Evolutionary conservation across 768 basidiomycete genomes (phyloP).

Genomic region (Megacollybia marginata): DNA sequence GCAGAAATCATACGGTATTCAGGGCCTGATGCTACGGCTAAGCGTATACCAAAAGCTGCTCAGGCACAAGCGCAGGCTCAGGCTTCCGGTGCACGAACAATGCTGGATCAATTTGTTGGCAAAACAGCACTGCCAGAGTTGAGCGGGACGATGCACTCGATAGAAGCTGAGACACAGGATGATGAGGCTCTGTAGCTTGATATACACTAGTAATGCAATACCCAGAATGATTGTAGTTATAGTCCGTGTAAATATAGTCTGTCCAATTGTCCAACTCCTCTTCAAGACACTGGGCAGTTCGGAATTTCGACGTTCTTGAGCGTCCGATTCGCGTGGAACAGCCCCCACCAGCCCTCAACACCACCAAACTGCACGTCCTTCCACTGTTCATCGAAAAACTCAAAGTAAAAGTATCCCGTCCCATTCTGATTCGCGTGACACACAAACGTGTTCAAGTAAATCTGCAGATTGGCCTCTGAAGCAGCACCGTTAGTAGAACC

Average conservation of each 20-base stretch:
- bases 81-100: constrained; percentile 24
- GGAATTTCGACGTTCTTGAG: constrained; percentile 70
- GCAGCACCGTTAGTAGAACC: constrained; percentile 68
- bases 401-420: constrained; percentile 86
- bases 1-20: constrained; percentile 56
- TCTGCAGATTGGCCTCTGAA: constrained; percentile 59
- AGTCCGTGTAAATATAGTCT: too few species aligned
- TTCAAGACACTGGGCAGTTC: constrained; percentile 30
- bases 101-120: constrained; percentile 45
- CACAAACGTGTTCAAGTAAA: constrained; percentile 79
- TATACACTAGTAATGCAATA: too few species aligned
- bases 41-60: constrained; percentile 33
- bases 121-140: constrained; percentile 8
- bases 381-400: constrained; percentile 42
- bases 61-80: constrained; percentile 4
- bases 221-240: too few species aligned
- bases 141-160: constrained; percentile 49
- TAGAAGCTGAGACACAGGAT: constrained; percentile 10
- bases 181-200: too few species aligned
- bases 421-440: constrained; percentile 80
- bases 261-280: not conserved
- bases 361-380: constrained; percentile 66
- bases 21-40: constrained; percentile 32
- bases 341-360: constrained; percentile 67
- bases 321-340: constrained; percentile 60